Conservation (phyloP, 805 yeast genomes). For the Debaryomyces hansenii region DNA sequence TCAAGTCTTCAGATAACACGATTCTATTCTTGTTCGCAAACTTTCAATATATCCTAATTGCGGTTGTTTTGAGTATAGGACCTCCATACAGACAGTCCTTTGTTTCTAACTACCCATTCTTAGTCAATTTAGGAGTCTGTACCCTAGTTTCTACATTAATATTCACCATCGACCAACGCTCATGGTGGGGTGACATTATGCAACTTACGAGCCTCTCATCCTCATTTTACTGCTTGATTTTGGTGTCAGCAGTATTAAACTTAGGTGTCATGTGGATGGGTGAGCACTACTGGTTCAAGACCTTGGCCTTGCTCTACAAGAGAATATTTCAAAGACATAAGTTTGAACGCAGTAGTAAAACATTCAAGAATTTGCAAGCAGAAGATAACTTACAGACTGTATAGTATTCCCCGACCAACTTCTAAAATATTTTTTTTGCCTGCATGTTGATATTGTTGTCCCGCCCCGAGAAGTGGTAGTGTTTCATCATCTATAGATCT, state of each 20-base stretch:
- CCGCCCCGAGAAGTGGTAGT: no score
- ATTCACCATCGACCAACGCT: slow-evolving; percentile 53
- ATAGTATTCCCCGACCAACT: no score
- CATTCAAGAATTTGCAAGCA: slow-evolving; percentile 35
- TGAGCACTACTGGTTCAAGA: slow-evolving; percentile 43
- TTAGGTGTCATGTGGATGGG: slow-evolving; percentile 47
- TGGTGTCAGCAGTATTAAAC: slow-evolving; percentile 49
- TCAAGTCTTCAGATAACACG: slow-evolving; percentile 87
- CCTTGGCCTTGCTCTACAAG: slow-evolving; percentile 41
- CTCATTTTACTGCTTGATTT: slow-evolving; percentile 52
- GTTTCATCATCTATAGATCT: no score
- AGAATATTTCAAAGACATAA: slow-evolving; percentile 23
- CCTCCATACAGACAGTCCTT: slow-evolving; percentile 89
- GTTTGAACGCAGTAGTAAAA: slow-evolving; percentile 33
- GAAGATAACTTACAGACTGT: slow-evolving; percentile 1
- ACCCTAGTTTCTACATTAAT: slow-evolving; percentile 49
- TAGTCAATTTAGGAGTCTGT: slow-evolving; percentile 57
- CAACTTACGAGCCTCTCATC: slow-evolving; percentile 66
- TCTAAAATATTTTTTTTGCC: no score
- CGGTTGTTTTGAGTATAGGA: slow-evolving; percentile 84
- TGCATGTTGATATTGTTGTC: no score
- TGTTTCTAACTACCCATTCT: slow-evolving; percentile 65
- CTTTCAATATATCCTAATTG: slow-evolving; percentile 85
- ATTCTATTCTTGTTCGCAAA: slow-evolving; percentile 77
- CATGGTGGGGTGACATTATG: slow-evolving; percentile 65